Base-by-base conservation (phyloP, 352 stramenopile genomes). In the Phytophthora tubulina region DNA sequence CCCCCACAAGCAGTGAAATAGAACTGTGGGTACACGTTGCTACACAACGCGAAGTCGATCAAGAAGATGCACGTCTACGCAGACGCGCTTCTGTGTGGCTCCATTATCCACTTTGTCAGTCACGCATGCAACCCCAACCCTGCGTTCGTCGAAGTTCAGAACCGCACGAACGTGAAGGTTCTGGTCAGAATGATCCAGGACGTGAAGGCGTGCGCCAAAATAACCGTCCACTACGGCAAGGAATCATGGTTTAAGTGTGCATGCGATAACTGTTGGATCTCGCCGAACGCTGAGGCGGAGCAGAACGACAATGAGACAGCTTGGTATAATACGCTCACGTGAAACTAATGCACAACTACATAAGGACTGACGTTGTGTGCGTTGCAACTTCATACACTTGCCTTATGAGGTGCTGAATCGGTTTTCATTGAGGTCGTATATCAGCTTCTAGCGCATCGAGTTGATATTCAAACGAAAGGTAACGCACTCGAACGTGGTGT, bases 11-110 rank as follows among this genome's bases (percentile, higher is more conserved):
- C 58, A 8, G 30, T 36, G 3, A 62, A 69, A 21, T n/a, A 61
- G 6, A 62, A 56, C 42, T 57, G 62, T 36, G 4, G 62, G 6
- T 69, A 57, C 21, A 55, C 62, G 0, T 45, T 63, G 41, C 5
- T 57, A 11, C 33, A 17, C n/a, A 42, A 57, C 17, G 15, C 39
- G 31, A 56, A 42, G 44, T 56, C 62, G 6, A 33, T 21, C 0
- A 10, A 42, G 11, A 56, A 42, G 5, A 52, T 52, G 9, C 62
- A 35, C 42, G 51, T 58, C 0, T 63, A 69, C 41, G 21, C 62
- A 2, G 51, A 57, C 13, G n/a, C 62, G 3, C 14, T 55, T 1
- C 11, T 32, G 0, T 44, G 15, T 31, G 31, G 50, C 1, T 62
- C 21, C 0, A 69, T 45, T 2, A 60, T 21, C 3, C 51, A 31